These are phyloP conservation scores for Tulasnella sp. DNA, from an alignment of 768 basidiomycete genomes.

Conservation along the genomic window DNA sequence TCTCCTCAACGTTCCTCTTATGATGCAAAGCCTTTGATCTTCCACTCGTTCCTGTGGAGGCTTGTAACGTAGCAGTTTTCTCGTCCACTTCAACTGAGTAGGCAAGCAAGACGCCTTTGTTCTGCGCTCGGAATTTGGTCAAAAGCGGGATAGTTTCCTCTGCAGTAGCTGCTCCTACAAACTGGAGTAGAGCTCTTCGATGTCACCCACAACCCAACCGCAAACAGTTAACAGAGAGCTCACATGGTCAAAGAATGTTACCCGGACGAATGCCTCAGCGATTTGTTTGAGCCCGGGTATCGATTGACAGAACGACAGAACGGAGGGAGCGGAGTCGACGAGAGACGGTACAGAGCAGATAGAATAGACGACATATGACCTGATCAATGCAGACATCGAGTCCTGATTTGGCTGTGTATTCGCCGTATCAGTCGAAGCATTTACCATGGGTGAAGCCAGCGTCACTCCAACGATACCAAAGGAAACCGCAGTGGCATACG, in stretches of 20 bases:
- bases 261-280: constrained; percentile 56
- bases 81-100: constrained; percentile 83
- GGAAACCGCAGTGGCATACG: too few relatives aligned
- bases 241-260: constrained; percentile 81
- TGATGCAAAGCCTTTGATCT: constrained; percentile 26
- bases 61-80: constrained; percentile 31
- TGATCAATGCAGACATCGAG: constrained; percentile 33
- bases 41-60: constrained; percentile 18
- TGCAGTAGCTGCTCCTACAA: constrained; percentile 81
- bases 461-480: too few relatives aligned
- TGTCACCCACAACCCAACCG: background rate
- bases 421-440: too few relatives aligned
- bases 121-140: constrained; percentile 45
- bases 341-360: constrained; percentile 65
- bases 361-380: constrained; percentile 73
- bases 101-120: constrained; percentile 65
- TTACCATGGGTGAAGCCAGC: too few relatives aligned
- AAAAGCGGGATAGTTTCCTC: constrained; percentile 56
- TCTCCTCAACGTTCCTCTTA: constrained; percentile 62
- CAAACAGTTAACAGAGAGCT: constrained; percentile 16
- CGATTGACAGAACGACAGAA: constrained; percentile 47
- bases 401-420: too few relatives aligned
- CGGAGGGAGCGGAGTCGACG: constrained; percentile 60
- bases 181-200: constrained; percentile 35
- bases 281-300: constrained; percentile 48